Evolutionary conservation across 2,329 filamentous ascomycete species (phyloP).

Genomic region (Venturia carpophila): DNA sequence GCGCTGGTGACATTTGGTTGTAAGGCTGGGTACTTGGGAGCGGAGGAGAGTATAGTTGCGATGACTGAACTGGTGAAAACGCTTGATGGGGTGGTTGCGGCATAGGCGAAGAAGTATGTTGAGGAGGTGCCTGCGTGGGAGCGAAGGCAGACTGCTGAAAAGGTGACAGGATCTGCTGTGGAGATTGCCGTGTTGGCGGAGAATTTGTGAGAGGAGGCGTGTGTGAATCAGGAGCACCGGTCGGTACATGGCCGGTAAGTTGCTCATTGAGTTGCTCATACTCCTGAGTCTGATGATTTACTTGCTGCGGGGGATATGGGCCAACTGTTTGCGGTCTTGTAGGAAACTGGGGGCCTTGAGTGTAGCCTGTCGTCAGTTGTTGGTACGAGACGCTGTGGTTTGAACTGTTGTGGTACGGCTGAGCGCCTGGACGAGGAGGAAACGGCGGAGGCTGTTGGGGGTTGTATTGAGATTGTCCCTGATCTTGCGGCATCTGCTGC

Average conservation of each 20-base stretch:
- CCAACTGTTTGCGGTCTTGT: background rate
- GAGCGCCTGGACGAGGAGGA: slow-evolving; percentile 1
- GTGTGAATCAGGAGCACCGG: background rate
- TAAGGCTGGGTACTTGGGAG: background rate
- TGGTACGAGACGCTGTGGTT: slow-evolving; percentile 1
- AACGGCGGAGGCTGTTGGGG: background rate
- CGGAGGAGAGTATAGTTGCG: slow-evolving; percentile 1
- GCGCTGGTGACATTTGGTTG: background rate
- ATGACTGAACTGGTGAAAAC: background rate
- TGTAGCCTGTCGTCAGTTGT: slow-evolving; percentile 7
- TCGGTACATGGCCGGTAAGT: background rate
- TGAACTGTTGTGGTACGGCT: background rate
- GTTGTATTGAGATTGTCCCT: background rate
- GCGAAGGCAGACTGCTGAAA: background rate
- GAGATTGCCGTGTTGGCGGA: background rate
- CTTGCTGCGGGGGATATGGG: background rate
- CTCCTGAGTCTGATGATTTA: background rate
- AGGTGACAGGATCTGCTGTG: background rate
- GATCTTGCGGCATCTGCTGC: slow-evolving; percentile 2
- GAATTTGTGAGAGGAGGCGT: background rate
- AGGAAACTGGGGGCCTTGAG: background rate
- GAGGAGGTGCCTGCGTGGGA: background rate
- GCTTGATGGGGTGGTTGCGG: background rate
- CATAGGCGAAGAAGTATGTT: background rate
- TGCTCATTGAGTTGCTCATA: background rate